Evolutionary conservation across 495 filamentous ascomycete species (phyloP), one percentile per base, ranked within the genome.

Genomic region (Pseudoneurospora amorphoporcata): DNA sequence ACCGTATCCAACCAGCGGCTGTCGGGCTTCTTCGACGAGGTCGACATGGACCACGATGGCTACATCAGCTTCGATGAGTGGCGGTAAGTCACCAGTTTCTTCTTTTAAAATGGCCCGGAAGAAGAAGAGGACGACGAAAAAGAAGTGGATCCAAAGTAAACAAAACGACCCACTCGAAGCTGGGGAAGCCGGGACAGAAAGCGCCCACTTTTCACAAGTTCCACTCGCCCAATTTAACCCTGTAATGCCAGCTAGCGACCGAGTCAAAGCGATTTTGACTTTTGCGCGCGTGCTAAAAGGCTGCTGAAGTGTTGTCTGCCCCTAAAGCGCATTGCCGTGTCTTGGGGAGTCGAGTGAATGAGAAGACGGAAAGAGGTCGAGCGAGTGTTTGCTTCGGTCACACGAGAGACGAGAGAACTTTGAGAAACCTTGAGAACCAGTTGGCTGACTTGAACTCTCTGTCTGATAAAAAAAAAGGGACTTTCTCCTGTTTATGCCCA

Each of bases 401-500:
- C 29, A 35, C 53, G 53, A 65, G 29, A 65, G 29, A 35, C 53
- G 29, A 65, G 53, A 65, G 53, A 35, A 37, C 23, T 23, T 61
- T 41, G 40, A 41, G 40, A 41, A 41, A 41, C 41, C 41, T 43
- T 61, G 77, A 61, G 35, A 45, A 78, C 61, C 65, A 38, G 68
- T 72, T 78, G 73, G 78, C 47, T 80, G 58, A 74, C 72, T 45
- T 73, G 35, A 53, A 4, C 47, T 65, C 23, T 65, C 29, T 16
- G 29, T 65, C 23, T 65, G 53, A 65, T 71, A 45, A 42, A 69
- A 97, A 69, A 97, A 42, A 70, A 97, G 95, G 74, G 91, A 98
- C 81, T 98, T 98, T 81, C 87, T 99, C 8, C 90, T 99, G 68
- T 99, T 99, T 82, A 90, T 98, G 73, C 94, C 95, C 39, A 70